Evolutionary conservation across 1,284 basidiomycete species (phyloP).

Genomic region (Naganishia sp.): DNA sequence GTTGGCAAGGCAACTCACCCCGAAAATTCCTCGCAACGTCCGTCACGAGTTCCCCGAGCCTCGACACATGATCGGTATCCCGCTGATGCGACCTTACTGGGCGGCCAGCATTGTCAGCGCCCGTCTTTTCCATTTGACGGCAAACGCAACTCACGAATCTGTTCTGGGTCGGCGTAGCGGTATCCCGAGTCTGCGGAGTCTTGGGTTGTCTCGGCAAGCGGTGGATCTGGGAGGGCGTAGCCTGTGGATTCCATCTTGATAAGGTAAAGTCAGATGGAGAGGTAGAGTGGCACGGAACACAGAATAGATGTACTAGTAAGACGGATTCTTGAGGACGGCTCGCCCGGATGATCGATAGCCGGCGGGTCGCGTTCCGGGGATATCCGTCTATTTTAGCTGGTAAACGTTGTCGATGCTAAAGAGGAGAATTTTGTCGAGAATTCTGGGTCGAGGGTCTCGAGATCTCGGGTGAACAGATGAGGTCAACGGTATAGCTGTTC

Average conservation of each 20-base stretch:
- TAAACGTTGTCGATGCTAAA: too few relatives aligned
- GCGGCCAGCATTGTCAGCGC: neutral
- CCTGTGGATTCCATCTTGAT: slow-evolving; percentile 18
- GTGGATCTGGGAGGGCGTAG: slow-evolving; percentile 5
- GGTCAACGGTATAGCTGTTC: too few relatives aligned
- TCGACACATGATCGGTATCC: slow-evolving; percentile 74
- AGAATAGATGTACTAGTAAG: too few relatives aligned
- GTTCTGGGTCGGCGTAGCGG: slow-evolving; percentile 66
- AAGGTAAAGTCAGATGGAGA: too few relatives aligned
- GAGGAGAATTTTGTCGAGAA: too few relatives aligned
- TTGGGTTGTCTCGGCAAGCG: neutral
- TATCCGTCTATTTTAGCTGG: too few relatives aligned
- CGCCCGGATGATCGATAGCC: too few relatives aligned
- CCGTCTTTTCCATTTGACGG: neutral
- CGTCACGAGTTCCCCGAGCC: slow-evolving; percentile 73
- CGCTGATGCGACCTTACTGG: slow-evolving; percentile 82
- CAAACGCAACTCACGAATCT: slow-evolving; percentile 67
- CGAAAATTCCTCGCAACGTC: slow-evolving; percentile 73
- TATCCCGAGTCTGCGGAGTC: slow-evolving; percentile 55
- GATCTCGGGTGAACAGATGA: too few relatives aligned
- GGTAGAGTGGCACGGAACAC: too few relatives aligned
- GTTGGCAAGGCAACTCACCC: slow-evolving; percentile 59
- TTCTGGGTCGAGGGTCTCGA: too few relatives aligned
- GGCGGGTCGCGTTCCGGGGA: too few relatives aligned
- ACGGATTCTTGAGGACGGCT: too few relatives aligned